Evolutionary conservation across 192 early-diverging fungal genomes (phyloP).

Genomic region (Rhizophagus clarus): DNA sequence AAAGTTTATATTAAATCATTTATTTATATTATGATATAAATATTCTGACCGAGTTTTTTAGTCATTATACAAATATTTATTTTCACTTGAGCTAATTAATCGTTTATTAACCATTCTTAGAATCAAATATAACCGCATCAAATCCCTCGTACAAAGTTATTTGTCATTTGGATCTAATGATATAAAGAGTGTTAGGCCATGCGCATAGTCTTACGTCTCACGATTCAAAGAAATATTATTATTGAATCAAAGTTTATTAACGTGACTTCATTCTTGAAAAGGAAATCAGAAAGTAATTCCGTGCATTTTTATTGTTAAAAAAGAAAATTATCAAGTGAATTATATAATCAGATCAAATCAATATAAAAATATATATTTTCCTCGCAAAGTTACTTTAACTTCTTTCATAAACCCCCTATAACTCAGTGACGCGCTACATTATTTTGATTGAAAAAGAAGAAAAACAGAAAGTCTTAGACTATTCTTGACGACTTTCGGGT

Average conservation of each 20-base stretch:
- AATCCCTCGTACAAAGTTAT: neutral
- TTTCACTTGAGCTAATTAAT: neutral
- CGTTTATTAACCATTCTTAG: no score
- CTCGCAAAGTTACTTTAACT: neutral
- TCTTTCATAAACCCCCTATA: neutral
- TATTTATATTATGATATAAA: no score
- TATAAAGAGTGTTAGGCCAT: neutral
- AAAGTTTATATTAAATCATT: no score
- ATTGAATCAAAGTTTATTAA: neutral
- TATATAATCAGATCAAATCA: neutral
- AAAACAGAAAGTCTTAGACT: neutral
- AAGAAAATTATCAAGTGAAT: neutral
- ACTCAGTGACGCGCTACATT: neutral
- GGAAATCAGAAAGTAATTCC: neutral
- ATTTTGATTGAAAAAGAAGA: neutral
- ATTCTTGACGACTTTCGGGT: neutral
- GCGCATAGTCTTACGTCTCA: neutral
- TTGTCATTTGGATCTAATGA: neutral
- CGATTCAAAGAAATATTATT: neutral
- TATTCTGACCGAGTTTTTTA: no score
- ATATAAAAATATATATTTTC: neutral
- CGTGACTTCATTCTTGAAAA: conserved; percentile 1
- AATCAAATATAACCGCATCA: neutral
- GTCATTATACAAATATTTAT: no score
- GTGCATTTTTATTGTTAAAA: neutral